These are phyloP conservation scores for Sphagnum magellanicum DNA, from an alignment of 228 moss, liverwort and hornwort genomes.

Conservation along the genomic window DNA sequence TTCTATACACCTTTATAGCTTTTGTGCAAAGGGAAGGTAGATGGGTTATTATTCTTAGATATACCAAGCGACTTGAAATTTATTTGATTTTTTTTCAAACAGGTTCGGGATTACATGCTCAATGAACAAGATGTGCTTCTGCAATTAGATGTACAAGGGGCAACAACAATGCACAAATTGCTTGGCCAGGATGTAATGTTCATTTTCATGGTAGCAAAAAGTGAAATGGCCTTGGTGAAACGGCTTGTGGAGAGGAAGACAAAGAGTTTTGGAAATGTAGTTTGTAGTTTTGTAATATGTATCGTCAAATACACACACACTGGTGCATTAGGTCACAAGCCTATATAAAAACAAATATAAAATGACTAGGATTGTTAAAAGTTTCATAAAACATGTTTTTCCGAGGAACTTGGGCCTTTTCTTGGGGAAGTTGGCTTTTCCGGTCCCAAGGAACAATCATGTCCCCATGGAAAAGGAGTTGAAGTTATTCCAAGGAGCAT, in stretches of 20 bases:
- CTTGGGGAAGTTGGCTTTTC: no score
- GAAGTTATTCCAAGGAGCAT: no score
- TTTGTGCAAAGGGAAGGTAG: neutral
- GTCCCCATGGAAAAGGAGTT: no score
- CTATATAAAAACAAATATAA: no score
- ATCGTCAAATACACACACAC: no score
- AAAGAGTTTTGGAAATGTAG: slow-evolving; percentile 18
- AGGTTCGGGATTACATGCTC: slow-evolving; percentile 49
- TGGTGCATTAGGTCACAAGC: no score
- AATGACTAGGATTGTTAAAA: no score
- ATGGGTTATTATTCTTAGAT: neutral
- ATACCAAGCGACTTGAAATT: neutral
- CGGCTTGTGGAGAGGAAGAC: slow-evolving; percentile 46
- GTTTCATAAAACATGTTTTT: no score
- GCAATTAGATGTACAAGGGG: slow-evolving; percentile 57
- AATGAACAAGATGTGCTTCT: slow-evolving; percentile 45
- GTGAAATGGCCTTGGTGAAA: slow-evolving; percentile 53
- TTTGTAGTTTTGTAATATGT: no score
- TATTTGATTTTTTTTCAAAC: neutral
- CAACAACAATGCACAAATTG: slow-evolving; percentile 41
- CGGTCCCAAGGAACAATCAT: no score
- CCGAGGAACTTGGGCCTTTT: no score
- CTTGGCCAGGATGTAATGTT: slow-evolving; percentile 47
- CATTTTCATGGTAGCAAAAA: slow-evolving; percentile 58
- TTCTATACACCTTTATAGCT: no score